A percentile compares a stretch with the other conserved stretches of the same genome.
These are phyloP conservation scores for Lasiosphaeria ovina DNA, from an alignment of 495 filamentous ascomycete species.

Conservation along the genomic window DNA sequence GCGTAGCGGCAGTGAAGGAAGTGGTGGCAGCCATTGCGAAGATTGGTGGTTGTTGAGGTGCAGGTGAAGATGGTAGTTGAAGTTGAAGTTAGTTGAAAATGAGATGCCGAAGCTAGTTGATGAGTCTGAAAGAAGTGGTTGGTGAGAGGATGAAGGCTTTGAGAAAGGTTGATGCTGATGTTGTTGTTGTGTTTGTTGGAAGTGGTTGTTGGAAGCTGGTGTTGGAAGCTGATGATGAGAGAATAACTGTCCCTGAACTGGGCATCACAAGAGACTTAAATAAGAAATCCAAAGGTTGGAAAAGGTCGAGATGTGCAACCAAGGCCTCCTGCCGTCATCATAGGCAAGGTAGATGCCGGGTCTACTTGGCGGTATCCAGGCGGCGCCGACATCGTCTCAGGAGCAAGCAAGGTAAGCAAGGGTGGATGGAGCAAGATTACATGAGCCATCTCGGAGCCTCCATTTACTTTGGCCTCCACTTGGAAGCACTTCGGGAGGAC, in stretches of 20 bases:
- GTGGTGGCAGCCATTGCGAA: conserved; percentile 43
- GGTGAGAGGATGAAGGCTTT: conserved; percentile 6
- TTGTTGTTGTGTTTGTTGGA: conserved; percentile 4
- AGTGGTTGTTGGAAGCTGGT: conserved; percentile 13
- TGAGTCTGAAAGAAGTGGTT: conserved; percentile 5
- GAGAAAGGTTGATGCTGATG: conserved; percentile 10
- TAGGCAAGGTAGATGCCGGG: neutral
- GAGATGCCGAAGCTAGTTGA: conserved; percentile 10
- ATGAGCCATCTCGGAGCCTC: neutral
- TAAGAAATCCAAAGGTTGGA: conserved; percentile 16
- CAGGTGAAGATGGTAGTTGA: conserved; percentile 5
- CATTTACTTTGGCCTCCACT: neutral
- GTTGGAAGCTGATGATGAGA: conserved; percentile 34
- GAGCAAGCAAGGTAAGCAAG: neutral
- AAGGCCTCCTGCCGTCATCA: neutral
- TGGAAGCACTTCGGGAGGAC: neutral
- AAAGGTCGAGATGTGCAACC: neutral
- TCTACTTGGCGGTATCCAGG: no score
- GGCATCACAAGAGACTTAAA: conserved; percentile 32
- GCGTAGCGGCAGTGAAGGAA: conserved; percentile 27
- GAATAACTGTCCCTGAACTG: conserved; percentile 14
- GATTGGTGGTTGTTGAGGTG: conserved; percentile 18
- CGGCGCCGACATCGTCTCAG: no score
- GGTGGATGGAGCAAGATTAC: neutral
- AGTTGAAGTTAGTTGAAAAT: conserved; percentile 4